Evolutionary conservation across 176 grass and related monocot species (phyloP), one percentile per base, ranked within the genome.

Genomic region (Cocos nucifera): DNA sequence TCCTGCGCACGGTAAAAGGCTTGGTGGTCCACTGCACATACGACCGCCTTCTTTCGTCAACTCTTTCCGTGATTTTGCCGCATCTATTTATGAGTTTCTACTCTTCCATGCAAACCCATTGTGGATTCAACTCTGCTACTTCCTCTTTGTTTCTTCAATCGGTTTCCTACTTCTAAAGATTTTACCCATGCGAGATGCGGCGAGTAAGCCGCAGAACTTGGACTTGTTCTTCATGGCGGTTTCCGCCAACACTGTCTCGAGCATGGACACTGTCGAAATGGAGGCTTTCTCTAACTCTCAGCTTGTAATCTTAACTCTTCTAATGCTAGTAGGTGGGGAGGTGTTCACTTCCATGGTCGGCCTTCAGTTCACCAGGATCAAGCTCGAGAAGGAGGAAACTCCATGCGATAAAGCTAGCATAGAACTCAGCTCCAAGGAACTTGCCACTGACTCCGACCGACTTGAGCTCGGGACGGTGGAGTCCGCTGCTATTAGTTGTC

Each of bases 221-320:
- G 77, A 95, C 70, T 54, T 95, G 0, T 48, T 95, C 61, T 95
- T 95, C 74, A 95, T 55, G 48, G 86, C 85, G 0, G 70, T 83
- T 15, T 95, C 90, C 0, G 78, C 90, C 19, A 69, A 68, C 19
- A 89, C 85, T 8, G 79, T 81, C 14, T 80, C 85, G 15, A 86
- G 82, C 73, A 75, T 95, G 85, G 54, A n/a, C 39, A 54, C 73
- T 2, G 17, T 89, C 25, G 85, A 86, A 78, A 78, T 76, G 71
- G 90, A 95, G 70, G 20, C 49, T 49, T 82, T 95, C 69, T 89
- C 85, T 8, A 83, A 80, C 85, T 28, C 69, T n/a, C 90, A 89
- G 65, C 82, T 95, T 54, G n/a, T 80, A 0, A 24, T 89, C 22
- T 8, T 95, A 1, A 81, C 78, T 14, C 51, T 86, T 66, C 77